Evolutionary conservation across 345 rosid genomes (phyloP).

Genomic region (Abelmoschus esculentus): DNA sequence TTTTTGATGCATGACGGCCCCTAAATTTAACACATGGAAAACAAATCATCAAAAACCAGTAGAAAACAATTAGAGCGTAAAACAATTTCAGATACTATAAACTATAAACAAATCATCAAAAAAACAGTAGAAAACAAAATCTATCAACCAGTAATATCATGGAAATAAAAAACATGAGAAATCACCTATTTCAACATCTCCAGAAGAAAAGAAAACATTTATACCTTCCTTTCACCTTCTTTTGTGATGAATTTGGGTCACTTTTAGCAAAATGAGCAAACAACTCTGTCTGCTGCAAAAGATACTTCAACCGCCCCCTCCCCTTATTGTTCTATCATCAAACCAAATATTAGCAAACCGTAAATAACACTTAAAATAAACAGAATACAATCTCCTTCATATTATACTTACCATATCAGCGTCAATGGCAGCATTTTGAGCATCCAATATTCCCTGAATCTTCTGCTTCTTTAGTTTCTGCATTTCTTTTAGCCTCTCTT

Average conservation of each 20-base stretch:
- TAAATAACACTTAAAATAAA: not conserved
- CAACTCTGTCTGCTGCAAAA: constrained; percentile 94
- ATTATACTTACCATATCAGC: constrained; percentile 70
- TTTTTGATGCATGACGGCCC: constrained; percentile 97
- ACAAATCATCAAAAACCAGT: too few species aligned
- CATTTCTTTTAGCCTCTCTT: constrained; percentile 78
- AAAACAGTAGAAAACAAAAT: not conserved
- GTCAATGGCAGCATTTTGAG: constrained; percentile 84
- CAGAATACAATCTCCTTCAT: not conserved
- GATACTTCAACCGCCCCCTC: constrained; percentile 83
- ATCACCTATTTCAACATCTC: not conserved
- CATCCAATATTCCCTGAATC: constrained; percentile 85
- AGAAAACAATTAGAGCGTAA: not conserved
- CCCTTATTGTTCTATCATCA: constrained; percentile 72
- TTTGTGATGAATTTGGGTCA: constrained; percentile 54
- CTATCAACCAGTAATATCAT: not conserved
- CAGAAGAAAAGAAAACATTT: not conserved
- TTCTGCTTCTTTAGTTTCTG: constrained; percentile 83
- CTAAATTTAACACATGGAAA: constrained; percentile 25
- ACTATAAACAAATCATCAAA: not conserved
- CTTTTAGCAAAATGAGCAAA: constrained; percentile 97
- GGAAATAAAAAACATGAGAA: not conserved
- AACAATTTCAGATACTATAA: not conserved
- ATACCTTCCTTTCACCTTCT: constrained; percentile 85
- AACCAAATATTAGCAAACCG: constrained; percentile 11